phyloP scores from a whole-genome alignment of 345 rosid species.

The Excoecaria cochinchinensis region DNA sequence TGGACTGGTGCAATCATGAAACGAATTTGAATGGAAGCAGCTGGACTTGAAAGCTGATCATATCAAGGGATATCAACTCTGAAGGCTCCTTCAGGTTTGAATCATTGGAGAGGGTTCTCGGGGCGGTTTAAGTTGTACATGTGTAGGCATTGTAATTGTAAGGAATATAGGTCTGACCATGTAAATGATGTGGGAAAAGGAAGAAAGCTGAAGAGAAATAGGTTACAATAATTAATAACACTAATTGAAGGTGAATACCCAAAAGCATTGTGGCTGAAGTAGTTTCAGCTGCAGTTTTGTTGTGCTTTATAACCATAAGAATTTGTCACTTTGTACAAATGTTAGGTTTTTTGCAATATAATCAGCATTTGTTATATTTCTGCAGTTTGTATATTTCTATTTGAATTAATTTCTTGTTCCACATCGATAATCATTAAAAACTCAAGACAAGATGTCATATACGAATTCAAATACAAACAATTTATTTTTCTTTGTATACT shows the following conservation, averaged over 20 bases:
- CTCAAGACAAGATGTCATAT: too few relatives aligned
- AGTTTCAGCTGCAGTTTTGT: slow-evolving; percentile 26
- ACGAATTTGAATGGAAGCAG: slow-evolving; percentile 3
- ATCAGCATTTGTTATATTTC: not conserved
- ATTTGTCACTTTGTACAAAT: slow-evolving; percentile 6
- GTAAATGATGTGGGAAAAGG: slow-evolving; percentile 18
- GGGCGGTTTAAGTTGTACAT: slow-evolving; percentile 23
- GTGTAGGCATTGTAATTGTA: slow-evolving; percentile 24
- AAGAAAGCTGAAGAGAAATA: not conserved
- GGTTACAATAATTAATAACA: slow-evolving; percentile 12
- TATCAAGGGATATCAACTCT: not conserved
- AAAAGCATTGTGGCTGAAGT: slow-evolving; percentile 20
- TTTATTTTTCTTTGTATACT: too few relatives aligned
- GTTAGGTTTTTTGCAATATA: slow-evolving; percentile 1
- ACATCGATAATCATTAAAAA: not conserved
- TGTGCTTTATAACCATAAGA: slow-evolving; percentile 3
- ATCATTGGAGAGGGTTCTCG: slow-evolving; percentile 7
- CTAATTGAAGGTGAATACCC: slow-evolving; percentile 15
- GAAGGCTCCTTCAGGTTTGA: not conserved
- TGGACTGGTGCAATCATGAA: slow-evolving; percentile 16
- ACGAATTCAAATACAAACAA: too few relatives aligned
- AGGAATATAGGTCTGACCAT: slow-evolving; percentile 19
- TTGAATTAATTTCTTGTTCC: not conserved
- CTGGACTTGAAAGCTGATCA: not conserved
- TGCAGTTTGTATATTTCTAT: not conserved